These are phyloP conservation scores for Mycena olivaceomarginata DNA, from an alignment of 768 basidiomycete genomes.

Conservation along the genomic window DNA sequence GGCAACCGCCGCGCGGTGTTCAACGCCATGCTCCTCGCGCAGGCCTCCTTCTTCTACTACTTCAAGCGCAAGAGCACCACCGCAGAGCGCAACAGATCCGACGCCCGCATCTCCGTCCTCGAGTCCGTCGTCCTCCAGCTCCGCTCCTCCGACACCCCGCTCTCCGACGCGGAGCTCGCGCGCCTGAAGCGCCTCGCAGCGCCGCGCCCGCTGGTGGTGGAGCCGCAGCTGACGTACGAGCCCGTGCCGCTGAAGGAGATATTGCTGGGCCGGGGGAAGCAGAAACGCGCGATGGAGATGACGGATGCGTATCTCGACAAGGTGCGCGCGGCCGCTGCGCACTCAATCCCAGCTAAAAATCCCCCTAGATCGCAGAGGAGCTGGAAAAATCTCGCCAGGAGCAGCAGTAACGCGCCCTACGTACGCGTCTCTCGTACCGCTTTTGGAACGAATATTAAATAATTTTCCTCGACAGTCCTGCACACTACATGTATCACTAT, in stretches of 20 bases:
- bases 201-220: slow-evolving; percentile 28
- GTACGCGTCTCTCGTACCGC: not conserved
- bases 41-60: slow-evolving; percentile 46
- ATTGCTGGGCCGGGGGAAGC: slow-evolving; percentile 30
- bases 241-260: slow-evolving; percentile 41
- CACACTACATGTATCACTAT: not conserved
- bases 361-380: slow-evolving; percentile 41
- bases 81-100: slow-evolving; percentile 72
- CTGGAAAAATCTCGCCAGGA: slow-evolving; percentile 40
- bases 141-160: slow-evolving; percentile 60
- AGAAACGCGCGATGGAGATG: slow-evolving; percentile 40
- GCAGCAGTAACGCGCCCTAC: not conserved
- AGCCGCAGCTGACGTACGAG: slow-evolving; percentile 36
- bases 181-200: slow-evolving; percentile 72
- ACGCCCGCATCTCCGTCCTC: slow-evolving; percentile 79
- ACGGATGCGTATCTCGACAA: slow-evolving; percentile 43
- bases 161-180: slow-evolving; percentile 71
- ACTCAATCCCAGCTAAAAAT: not conserved
- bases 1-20: slow-evolving; percentile 39
- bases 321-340: slow-evolving; percentile 11
- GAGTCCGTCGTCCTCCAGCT: slow-evolving; percentile 75
- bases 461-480: not conserved
- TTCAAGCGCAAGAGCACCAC: slow-evolving; percentile 65
- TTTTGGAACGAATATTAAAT: not conserved
- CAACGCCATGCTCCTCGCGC: slow-evolving; percentile 43